Evolutionary conservation across 805 yeast species (phyloP).

Genomic region (Clavispora santaluciae): DNA sequence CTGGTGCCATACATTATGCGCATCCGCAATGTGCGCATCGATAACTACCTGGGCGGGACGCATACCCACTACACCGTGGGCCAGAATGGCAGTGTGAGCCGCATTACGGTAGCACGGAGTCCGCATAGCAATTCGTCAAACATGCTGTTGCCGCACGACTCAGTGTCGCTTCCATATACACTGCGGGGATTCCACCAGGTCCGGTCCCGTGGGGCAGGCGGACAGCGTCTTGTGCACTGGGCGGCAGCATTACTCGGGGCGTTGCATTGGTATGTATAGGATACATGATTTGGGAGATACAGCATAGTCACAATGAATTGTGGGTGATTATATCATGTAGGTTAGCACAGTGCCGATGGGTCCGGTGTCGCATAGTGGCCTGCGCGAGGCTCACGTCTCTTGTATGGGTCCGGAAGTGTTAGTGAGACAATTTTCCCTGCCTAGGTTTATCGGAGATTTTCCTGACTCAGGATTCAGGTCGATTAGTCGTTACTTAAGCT

Average conservation of each 20-base stretch:
- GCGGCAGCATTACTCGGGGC: background rate
- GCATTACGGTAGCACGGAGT: background rate
- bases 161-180: background rate
- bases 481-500: no score
- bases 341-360: no score
- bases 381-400: background rate
- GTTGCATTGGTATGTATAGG: background rate
- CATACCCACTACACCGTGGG: slow-evolving; percentile 20
- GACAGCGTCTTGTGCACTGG: background rate
- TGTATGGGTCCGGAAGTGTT: background rate
- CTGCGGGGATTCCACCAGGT: background rate
- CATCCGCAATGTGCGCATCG: slow-evolving; percentile 17
- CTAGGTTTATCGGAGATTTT: no score
- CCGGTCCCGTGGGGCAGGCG: background rate
- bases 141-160: no score
- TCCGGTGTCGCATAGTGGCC: background rate
- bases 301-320: no score
- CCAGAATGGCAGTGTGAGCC: background rate
- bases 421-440: no score
- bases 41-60: slow-evolving; percentile 27
- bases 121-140: background rate
- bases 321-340: no score
- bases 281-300: no score
- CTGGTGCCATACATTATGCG: slow-evolving; percentile 31
- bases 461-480: no score